These are phyloP conservation scores for Rhododendron ovatum DNA, from an alignment of 148 eudicot species.

Conservation along the genomic window DNA sequence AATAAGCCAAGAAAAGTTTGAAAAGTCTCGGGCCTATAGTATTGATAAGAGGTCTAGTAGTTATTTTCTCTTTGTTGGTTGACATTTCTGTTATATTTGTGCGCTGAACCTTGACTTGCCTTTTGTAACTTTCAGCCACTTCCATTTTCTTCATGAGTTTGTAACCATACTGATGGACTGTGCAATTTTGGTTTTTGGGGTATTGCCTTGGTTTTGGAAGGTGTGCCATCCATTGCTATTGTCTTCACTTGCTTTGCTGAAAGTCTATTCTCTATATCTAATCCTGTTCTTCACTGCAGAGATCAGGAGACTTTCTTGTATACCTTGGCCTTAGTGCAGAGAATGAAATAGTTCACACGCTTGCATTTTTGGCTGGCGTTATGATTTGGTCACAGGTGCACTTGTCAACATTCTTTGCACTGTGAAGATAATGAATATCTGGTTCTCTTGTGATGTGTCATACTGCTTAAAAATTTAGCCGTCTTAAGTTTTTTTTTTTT, in stretches of 20 bases:
- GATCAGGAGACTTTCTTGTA: conserved; percentile 56
- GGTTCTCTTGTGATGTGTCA: background rate
- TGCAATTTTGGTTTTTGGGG: conserved; percentile 66
- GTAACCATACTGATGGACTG: conserved; percentile 84
- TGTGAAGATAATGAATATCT: background rate
- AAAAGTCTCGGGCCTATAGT: conserved; percentile 90
- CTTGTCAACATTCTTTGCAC: background rate
- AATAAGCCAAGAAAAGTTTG: conserved; percentile 90
- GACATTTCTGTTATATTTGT: background rate
- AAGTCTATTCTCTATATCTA: background rate
- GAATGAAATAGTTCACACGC: conserved; percentile 90
- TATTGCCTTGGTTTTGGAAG: conserved; percentile 97
- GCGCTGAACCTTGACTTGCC: conserved; percentile 9
- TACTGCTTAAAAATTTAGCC: background rate
- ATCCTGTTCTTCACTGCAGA: conserved; percentile 36
- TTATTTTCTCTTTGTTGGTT: conserved; percentile 1
- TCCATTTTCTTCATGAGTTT: conserved; percentile 88
- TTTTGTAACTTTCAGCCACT: conserved; percentile 50
- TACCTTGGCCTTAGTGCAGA: conserved; percentile 62
- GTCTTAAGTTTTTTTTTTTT: background rate
- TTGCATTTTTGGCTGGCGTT: conserved; percentile 88
- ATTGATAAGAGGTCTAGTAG: conserved; percentile 80
- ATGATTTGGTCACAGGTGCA: conserved; percentile 97
- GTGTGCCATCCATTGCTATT: conserved; percentile 28
- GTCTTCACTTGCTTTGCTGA: conserved; percentile 1